A percentile compares a stretch with the other conserved stretches of the same genome.
Conservation (phyloP, 129 eudicot species). For the sunflower (Helianthus annuus) region HanXRQr2.0-SUNRISE NC_035446.2:170125419-170125918, state of each 20-base stretch:
- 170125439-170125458: too few species aligned
- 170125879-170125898: too few species aligned
- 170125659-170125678: constrained; percentile 61
- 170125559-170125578: background rate
- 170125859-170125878: too few species aligned
- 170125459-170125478: too few species aligned
- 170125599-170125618: background rate
- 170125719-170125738: constrained; percentile 52
- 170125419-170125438: too few species aligned
- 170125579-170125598: background rate
- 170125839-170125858: constrained; percentile 13
- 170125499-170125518: too few species aligned
- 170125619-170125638: background rate
- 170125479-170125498: too few species aligned
- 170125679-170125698: constrained; percentile 64
- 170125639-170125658: constrained; percentile 4
- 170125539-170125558: background rate
- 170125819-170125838: background rate
- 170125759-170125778: constrained; percentile 13
- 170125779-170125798: background rate
- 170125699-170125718: constrained; percentile 45
- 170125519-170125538: too few species aligned
- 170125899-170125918: too few species aligned
- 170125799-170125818: background rate
- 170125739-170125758: constrained; percentile 16